Percentiles rank a stretch among this genome's conserved stretches.
Evolutionary conservation across 768 basidiomycete genomes (phyloP).

Genomic region (Solioccasus polychromus): DNA sequence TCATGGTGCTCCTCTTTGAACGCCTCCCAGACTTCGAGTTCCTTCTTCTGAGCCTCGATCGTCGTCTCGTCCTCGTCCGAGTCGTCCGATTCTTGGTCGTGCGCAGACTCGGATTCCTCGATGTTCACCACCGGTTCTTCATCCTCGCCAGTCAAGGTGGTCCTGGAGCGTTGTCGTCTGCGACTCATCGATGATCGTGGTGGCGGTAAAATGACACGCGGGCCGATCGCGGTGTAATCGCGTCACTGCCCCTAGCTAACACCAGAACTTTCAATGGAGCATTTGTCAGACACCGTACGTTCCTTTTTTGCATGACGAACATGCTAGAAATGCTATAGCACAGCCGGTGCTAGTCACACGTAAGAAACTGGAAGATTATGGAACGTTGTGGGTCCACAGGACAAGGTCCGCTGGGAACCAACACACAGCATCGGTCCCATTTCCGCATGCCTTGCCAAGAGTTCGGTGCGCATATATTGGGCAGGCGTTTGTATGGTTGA

Average conservation of each 20-base stretch:
- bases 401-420: too few relatives aligned
- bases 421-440: not conserved
- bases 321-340: too few relatives aligned
- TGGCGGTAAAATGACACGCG: constrained; percentile 10
- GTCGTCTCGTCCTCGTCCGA: constrained; percentile 9
- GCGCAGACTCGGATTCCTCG: constrained; percentile 12
- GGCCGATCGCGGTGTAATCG: constrained; percentile 3
- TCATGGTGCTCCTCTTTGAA: constrained; percentile 80
- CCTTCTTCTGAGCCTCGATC: constrained; percentile 41
- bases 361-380: not conserved
- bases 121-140: constrained; percentile 17
- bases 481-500: too few relatives aligned
- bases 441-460: not conserved
- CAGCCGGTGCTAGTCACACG: too few relatives aligned
- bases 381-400: constrained; percentile 14
- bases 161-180: constrained; percentile 49
- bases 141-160: constrained; percentile 32
- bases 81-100: constrained; percentile 2
- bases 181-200: constrained; percentile 25
- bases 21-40: constrained; percentile 67
- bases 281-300: too few relatives aligned
- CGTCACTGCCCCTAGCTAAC: too few relatives aligned
- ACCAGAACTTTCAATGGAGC: too few relatives aligned
- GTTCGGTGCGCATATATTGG: constrained; percentile 9
- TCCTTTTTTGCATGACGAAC: too few relatives aligned